A percentile compares a stretch with the other conserved stretches of the same genome.
phyloP scores from a whole-genome alignment of 2,329 filamentous ascomycete genomes.

The Penicillium sp. region DNA sequence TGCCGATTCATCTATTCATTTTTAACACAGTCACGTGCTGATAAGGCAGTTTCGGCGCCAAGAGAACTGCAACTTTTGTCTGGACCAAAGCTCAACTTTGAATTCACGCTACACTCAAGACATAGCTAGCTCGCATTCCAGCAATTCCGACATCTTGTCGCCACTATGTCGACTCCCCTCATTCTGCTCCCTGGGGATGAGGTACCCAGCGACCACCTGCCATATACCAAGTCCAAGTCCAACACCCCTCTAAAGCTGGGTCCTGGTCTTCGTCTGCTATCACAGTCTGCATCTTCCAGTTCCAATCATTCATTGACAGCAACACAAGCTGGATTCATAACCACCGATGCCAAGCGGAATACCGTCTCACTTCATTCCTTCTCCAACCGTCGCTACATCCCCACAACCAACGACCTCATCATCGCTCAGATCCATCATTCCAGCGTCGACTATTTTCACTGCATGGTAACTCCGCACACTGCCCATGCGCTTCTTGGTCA shows the following conservation, averaged over 20 bases:
- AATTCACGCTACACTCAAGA: neutral
- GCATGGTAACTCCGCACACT: conserved; percentile 62
- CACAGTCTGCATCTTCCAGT: conserved; percentile 61
- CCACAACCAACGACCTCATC: conserved; percentile 74
- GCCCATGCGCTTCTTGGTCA: conserved; percentile 68
- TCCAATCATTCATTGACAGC: conserved; percentile 38
- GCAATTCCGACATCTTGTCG: conserved; percentile 3
- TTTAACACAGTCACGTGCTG: conserved; percentile 22
- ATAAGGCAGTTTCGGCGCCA: conserved; percentile 19
- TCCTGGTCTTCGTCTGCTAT: conserved; percentile 74
- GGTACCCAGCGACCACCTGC: conserved; percentile 61
- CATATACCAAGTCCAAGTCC: conserved; percentile 59
- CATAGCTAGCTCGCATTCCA: too few relatives aligned
- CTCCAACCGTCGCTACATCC: conserved; percentile 60
- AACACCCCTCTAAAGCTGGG: conserved; percentile 69
- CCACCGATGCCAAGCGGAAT: conserved; percentile 40
- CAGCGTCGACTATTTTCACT: conserved; percentile 71
- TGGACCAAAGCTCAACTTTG: neutral
- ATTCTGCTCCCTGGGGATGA: conserved; percentile 77
- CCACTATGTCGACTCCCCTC: conserved; percentile 52
- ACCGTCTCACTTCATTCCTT: conserved; percentile 33
- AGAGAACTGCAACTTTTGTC: neutral
- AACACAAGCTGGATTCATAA: conserved; percentile 33
- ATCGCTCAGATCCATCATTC: conserved; percentile 78
- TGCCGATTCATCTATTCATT: neutral